phyloP scores from a whole-genome alignment of 1,284 basidiomycete genomes.

The Vanrija humicola region DNA sequence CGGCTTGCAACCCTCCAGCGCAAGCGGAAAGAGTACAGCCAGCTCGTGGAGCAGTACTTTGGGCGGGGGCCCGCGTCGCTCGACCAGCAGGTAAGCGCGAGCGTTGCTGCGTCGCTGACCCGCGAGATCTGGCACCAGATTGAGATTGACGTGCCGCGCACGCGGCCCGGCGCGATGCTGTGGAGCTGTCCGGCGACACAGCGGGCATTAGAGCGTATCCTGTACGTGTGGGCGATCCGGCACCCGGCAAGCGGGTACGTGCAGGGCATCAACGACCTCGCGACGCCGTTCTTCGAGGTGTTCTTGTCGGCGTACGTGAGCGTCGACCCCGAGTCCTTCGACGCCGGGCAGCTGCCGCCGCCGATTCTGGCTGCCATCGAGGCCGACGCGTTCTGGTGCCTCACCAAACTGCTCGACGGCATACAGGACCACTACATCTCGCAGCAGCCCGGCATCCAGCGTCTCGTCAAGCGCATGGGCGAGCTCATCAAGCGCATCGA shows the following conservation, averaged over 20 bases:
- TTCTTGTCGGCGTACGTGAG: conserved; percentile 58
- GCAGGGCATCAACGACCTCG: conserved; percentile 96
- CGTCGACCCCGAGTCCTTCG: conserved; percentile 80
- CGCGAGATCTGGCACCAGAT: conserved; percentile 92
- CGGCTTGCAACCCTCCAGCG: conserved; percentile 72
- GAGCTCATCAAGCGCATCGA: conserved; percentile 89
- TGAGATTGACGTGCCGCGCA: conserved; percentile 91
- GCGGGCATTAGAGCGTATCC: conserved; percentile 82
- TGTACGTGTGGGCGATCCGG: conserved; percentile 96
- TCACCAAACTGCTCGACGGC: conserved; percentile 85
- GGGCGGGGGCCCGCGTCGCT: conserved; percentile 72
- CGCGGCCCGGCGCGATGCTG: conserved; percentile 79
- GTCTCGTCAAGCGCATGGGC: conserved; percentile 85
- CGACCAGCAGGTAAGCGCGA: conserved; percentile 60
- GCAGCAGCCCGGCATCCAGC: conserved; percentile 88
- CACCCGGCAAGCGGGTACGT: conserved; percentile 96
- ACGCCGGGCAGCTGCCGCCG: conserved; percentile 68
- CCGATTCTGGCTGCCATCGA: conserved; percentile 75
- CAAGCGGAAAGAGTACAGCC: conserved; percentile 88
- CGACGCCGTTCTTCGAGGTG: conserved; percentile 90
- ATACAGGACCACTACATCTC: conserved; percentile 97
- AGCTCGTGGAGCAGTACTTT: conserved; percentile 88
- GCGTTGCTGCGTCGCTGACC: not conserved
- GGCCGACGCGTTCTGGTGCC: conserved; percentile 95
- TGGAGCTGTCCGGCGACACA: conserved; percentile 88